These are phyloP conservation scores for Ogataea methanolica DNA, from an alignment of 805 yeast species.

Conservation along the genomic window DNA sequence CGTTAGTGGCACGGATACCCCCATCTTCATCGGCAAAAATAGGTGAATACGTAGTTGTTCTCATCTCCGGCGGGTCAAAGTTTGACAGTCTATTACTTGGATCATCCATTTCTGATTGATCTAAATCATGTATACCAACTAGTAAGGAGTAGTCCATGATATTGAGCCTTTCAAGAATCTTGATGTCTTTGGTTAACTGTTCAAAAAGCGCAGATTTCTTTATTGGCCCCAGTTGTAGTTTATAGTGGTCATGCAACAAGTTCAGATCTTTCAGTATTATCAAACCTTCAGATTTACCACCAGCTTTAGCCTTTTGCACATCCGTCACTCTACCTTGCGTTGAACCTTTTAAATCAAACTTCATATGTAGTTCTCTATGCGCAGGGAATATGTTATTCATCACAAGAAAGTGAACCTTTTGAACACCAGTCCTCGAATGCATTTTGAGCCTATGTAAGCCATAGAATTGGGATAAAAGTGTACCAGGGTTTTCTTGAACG, in stretches of 20 bases:
- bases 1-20: slow-evolving; percentile 74
- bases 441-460: slow-evolving; percentile 92
- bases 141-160: slow-evolving; percentile 95
- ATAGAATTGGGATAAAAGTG: slow-evolving; percentile 90
- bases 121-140: slow-evolving; percentile 80
- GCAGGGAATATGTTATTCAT: slow-evolving; percentile 98
- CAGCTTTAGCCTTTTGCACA: slow-evolving; percentile 27
- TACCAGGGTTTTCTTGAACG: slow-evolving; percentile 79
- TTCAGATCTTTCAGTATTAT: slow-evolving; percentile 69
- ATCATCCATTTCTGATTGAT: slow-evolving; percentile 41
- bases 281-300: slow-evolving; percentile 38
- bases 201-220: slow-evolving; percentile 55
- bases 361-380: slow-evolving; percentile 75
- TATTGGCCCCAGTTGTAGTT: slow-evolving; percentile 70
- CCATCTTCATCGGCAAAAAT: slow-evolving; percentile 47
- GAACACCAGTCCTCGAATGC: slow-evolving; percentile 52
- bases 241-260: slow-evolving; percentile 67
- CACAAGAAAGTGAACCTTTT: slow-evolving; percentile 87
- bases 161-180: slow-evolving; percentile 64
- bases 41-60: slow-evolving; percentile 11
- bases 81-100: slow-evolving; percentile 19
- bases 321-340: slow-evolving; percentile 71
- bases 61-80: slow-evolving; percentile 21
- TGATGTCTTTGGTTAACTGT: slow-evolving; percentile 75
- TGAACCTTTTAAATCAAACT: slow-evolving; percentile 92